phyloP scores from a whole-genome alignment of 2,329 filamentous ascomycete genomes.

The Neocatenulostroma microsporum region DNA sequence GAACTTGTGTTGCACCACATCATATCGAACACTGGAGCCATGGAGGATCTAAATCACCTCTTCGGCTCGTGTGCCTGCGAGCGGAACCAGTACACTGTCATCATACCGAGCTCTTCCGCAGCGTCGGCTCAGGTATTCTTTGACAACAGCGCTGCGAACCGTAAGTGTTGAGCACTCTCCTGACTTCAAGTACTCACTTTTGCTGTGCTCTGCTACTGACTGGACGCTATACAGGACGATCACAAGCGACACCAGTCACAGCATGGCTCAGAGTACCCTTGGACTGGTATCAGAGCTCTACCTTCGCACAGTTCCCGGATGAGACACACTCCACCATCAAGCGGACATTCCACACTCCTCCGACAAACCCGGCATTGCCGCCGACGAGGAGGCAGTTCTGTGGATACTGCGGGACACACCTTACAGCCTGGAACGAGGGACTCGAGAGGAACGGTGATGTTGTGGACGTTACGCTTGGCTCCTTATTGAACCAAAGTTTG shows the following conservation, averaged over 20 bases:
- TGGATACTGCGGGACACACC: slow-evolving; percentile 80
- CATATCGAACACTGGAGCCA: too few relatives aligned
- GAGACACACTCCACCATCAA: slow-evolving; percentile 49
- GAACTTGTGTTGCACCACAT: too few relatives aligned
- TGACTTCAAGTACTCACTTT: too few relatives aligned
- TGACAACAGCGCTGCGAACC: slow-evolving; percentile 59
- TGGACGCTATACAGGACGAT: slow-evolving; percentile 41
- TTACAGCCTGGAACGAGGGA: slow-evolving; percentile 81
- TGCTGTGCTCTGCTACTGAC: slow-evolving; percentile 14
- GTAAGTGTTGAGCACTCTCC: slow-evolving; percentile 50
- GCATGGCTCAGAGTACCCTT: slow-evolving; percentile 79
- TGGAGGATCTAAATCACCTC: slow-evolving; percentile 35
- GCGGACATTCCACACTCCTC: slow-evolving; percentile 36
- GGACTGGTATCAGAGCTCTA: slow-evolving; percentile 69
- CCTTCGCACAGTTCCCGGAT: slow-evolving; percentile 67
- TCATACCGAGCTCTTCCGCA: slow-evolving; percentile 52
- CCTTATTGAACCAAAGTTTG: slow-evolving; percentile 62
- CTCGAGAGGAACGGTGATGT: slow-evolving; percentile 63
- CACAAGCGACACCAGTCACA: slow-evolving; percentile 64
- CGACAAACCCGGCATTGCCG: slow-evolving; percentile 49
- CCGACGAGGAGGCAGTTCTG: slow-evolving; percentile 69
- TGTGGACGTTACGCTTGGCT: slow-evolving; percentile 76
- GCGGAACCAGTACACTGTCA: slow-evolving; percentile 71
- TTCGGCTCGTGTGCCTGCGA: slow-evolving; percentile 78
- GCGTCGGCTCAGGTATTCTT: slow-evolving; percentile 64